Evolutionary conservation across 2,329 filamentous ascomycete genomes (phyloP), one percentile per base, ranked within the genome.

Genomic region (Claviceps purpurea): DNA sequence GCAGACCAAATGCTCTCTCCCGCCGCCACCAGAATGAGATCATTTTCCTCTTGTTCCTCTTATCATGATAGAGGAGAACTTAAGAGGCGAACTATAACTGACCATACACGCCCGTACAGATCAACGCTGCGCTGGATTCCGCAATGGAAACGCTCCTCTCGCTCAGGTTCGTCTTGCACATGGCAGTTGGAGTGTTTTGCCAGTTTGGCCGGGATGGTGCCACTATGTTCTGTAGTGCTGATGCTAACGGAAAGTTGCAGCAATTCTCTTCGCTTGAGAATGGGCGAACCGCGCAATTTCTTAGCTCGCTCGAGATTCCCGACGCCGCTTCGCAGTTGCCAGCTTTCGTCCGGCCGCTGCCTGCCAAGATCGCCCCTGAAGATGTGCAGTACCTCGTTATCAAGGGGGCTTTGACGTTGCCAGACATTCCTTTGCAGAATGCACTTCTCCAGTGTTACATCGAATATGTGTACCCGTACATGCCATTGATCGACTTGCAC

Each of bases 381-480:
- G 90, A 96, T 70, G 79, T 95, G 55, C 77, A 82, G 52, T 95
- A 93, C 66, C 76, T 96, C 52, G 78, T 84, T 56, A 79, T 82
- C 63, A 96, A 95, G 72, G 89, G 89, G 4, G 89, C 89, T 1
- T 72, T 96, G 58, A 82, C 82, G 1, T 78, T 96, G 42, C 91
- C 91, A 2, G 74, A 78, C 42, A 68, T 76, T 4, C 69, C 72
- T 4, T 73, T 96, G 39, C 86, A 91, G 61, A 88, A 87, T 64
- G 89, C 89, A 54, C 75, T 96, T 44, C 72, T 97, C 16, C 82
- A 84, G 59, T 82, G 82, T 41, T 96, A 93, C 61, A 77, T 91
- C 55, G 87, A 95, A 70, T 95, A 85, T 65, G 89, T 96, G 7
- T 86, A 96, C 65, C 89, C 90, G 1, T 96, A 88, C 65, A 95